These are phyloP conservation scores for Coemansia guatemalensis DNA, from an alignment of 192 early-diverging fungal species.

Conservation along the genomic window DNA sequence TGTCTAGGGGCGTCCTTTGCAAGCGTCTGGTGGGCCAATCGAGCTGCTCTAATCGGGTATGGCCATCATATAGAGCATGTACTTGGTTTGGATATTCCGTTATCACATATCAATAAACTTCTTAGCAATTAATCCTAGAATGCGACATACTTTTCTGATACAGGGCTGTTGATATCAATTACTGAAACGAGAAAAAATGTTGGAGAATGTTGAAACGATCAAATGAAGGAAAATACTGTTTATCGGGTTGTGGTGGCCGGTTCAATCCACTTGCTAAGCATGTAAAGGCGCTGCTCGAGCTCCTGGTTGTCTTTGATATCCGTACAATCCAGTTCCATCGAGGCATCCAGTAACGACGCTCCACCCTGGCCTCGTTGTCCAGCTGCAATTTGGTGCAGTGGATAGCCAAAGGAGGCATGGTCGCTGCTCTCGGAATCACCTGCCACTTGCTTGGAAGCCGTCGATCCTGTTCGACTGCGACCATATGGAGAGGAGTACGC, in stretches of 20 bases:
- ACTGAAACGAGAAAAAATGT: neutral
- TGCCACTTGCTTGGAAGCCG: constrained; percentile 26
- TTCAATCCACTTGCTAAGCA: constrained; percentile 56
- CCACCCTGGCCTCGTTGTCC: constrained; percentile 32
- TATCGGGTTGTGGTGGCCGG: constrained; percentile 16
- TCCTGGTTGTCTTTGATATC: constrained; percentile 55
- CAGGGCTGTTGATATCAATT: neutral
- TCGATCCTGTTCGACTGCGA: constrained; percentile 41
- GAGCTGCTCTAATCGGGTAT: constrained; percentile 6
- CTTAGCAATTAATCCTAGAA: no score
- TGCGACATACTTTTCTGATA: no score
- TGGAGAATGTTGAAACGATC: neutral
- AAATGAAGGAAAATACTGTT: neutral
- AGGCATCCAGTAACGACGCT: constrained; percentile 28
- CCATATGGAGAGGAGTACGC: constrained; percentile 25
- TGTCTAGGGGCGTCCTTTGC: constrained; percentile 26
- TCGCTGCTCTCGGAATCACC: constrained; percentile 10
- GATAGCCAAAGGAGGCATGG: constrained; percentile 41
- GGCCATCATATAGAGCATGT: no score
- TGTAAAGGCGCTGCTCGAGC: constrained; percentile 51
- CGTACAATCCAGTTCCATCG: constrained; percentile 50
- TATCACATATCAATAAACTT: neutral
- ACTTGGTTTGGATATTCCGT: neutral
- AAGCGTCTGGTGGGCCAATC: constrained; percentile 24
- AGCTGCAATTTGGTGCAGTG: constrained; percentile 49